Conservation (phyloP, 73 alveolate genomes). For the Uronychia setigera region DNA sequence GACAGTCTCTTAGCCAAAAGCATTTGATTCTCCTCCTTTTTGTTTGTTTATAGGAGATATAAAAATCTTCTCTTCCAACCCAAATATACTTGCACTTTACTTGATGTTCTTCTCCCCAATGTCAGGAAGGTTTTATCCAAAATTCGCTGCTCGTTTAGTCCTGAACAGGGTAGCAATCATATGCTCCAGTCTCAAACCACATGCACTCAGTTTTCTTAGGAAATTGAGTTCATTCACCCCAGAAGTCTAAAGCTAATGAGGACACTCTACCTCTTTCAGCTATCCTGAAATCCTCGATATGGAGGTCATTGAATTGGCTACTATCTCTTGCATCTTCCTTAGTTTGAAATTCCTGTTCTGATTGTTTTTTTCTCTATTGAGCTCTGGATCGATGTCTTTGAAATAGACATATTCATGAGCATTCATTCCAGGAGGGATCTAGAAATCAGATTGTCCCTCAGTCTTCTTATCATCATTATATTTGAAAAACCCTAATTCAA, state of each 20-base stretch:
- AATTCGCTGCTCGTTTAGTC: not conserved
- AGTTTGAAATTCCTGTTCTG: not conserved
- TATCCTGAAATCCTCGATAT: not conserved
- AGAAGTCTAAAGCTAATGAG: not conserved
- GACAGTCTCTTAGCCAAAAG: not conserved
- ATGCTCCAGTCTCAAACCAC: not conserved
- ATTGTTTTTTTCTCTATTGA: not conserved
- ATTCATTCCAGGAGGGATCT: not conserved
- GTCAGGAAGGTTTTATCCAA: not conserved
- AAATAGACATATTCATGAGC: not conserved
- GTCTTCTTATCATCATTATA: not conserved
- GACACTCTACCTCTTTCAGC: not conserved
- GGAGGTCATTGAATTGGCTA: constrained; percentile 1
- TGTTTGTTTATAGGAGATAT: not conserved
- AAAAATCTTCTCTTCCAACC: not conserved
- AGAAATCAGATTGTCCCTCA: not conserved
- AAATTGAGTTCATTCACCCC: not conserved
- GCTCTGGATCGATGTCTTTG: not conserved
- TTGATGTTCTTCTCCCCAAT: not conserved
- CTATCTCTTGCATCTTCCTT: not conserved
- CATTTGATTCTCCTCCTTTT: not conserved
- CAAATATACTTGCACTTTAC: not conserved
- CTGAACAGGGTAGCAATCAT: not conserved
- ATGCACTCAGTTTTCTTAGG: not conserved
- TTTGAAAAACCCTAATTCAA: not conserved